These are phyloP conservation scores for Quercus wislizeni DNA, from an alignment of 306 rosid species.

Conservation along the genomic window DNA sequence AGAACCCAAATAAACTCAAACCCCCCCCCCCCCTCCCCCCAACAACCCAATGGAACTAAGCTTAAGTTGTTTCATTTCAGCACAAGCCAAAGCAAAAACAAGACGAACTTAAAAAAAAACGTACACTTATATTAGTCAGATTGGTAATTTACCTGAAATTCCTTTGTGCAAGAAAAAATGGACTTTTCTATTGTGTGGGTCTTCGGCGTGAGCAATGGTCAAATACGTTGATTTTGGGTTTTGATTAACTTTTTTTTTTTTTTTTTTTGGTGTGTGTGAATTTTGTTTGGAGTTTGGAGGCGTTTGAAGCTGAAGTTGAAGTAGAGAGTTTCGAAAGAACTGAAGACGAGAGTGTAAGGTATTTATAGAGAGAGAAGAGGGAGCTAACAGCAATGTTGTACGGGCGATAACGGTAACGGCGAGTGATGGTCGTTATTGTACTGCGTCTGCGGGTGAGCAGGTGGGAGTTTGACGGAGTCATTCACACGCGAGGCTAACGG, in stretches of 20 bases:
- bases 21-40: not conserved
- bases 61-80: not conserved
- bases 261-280: too few relatives aligned
- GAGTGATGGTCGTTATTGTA: not conserved
- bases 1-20: too few relatives aligned
- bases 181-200: not conserved
- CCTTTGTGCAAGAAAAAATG: not conserved
- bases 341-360: not conserved
- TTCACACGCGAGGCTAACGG: slow-evolving; percentile 20
- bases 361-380: slow-evolving; percentile 28
- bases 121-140: not conserved
- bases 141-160: not conserved
- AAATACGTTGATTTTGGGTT: not conserved
- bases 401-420: slow-evolving; percentile 23
- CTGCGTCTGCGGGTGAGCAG: not conserved
- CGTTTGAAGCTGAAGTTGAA: too few relatives aligned
- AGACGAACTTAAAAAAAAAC: not conserved
- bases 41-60: not conserved
- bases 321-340: not conserved
- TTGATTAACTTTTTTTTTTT: not conserved
- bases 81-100: slow-evolving; percentile 4
- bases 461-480: not conserved
- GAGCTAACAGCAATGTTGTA: slow-evolving; percentile 3
- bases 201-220: not conserved
- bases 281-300: too few relatives aligned